phyloP scores from a whole-genome alignment of 2,329 filamentous ascomycete species.

The Calonectria leucothoes region DNA sequence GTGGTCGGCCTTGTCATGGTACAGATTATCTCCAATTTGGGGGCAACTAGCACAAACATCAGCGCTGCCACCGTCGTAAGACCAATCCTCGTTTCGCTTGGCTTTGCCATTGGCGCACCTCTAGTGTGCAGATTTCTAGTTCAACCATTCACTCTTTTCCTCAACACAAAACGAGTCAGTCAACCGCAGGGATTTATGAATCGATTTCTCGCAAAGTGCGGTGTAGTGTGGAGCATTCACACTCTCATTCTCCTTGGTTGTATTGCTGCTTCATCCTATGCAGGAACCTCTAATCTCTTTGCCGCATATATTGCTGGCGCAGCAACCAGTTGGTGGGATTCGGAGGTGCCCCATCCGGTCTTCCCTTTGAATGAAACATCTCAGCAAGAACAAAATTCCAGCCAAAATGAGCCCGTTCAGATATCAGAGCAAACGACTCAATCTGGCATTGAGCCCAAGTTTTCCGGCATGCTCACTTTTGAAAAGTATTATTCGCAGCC shows the following conservation, averaged over 20 bases:
- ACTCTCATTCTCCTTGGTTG: constrained; percentile 61
- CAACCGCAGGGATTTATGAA: constrained; percentile 13
- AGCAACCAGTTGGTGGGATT: constrained; percentile 70
- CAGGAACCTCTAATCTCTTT: constrained; percentile 72
- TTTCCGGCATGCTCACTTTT: not conserved
- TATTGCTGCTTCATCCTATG: constrained; percentile 65
- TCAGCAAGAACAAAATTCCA: not conserved
- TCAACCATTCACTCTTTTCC: constrained; percentile 51
- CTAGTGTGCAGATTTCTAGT: constrained; percentile 59
- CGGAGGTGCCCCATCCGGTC: constrained; percentile 42
- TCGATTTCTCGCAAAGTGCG: constrained; percentile 9
- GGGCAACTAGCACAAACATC: constrained; percentile 34
- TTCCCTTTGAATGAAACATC: not conserved
- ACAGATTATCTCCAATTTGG: constrained; percentile 77
- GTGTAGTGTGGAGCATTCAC: constrained; percentile 58
- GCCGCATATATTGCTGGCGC: constrained; percentile 73
- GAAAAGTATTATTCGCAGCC: constrained; percentile 48
- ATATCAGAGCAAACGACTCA: not conserved
- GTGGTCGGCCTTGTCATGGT: constrained; percentile 83
- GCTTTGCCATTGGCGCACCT: constrained; percentile 61
- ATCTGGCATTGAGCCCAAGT: not conserved
- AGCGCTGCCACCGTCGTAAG: constrained; percentile 54
- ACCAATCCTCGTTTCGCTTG: constrained; percentile 60
- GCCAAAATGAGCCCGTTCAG: not conserved
- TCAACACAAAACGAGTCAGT: constrained; percentile 47